Base-by-base conservation (phyloP, 805 yeast genomes). In the Suhomyces emberorum region DNA sequence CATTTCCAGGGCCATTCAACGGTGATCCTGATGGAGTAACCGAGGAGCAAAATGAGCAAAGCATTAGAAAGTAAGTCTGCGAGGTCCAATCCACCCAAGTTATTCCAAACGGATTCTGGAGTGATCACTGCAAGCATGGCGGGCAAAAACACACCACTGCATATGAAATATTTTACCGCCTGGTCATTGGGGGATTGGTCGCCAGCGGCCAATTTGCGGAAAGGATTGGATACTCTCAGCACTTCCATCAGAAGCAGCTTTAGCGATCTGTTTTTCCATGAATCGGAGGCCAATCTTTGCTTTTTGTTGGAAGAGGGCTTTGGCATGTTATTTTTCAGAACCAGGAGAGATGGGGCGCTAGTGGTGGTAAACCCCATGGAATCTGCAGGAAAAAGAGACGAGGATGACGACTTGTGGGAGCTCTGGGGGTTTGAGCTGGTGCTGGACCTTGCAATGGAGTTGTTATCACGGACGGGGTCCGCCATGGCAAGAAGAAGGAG, bases 1-100 rank as follows among this genome's bases (percentile, higher is more conserved):
- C 71, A 66, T n/a, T 46, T 45, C 68, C 70, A 65, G 0, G 72
- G 72, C 72, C 71, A 66, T 30, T 65, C 70, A 11, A 59, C 47
- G 0, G 60, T 33, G 23, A 59, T 59, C 35, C 57, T 55, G 10
- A 66, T 49, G 2, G 55, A 46, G 61, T 65, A 61, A 17, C 65
- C 53, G 1, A 65, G 50, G n/a, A 63, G 26, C 6, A 58, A 16
- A 3, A 67, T 49, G 4, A 61, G 54, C 15, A 65, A 47, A 1
- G 53, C 36, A 40, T 65, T 69, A 16, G 65, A 59, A 12, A 63
- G 36, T 5, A 63, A 34, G 25, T 48, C 44, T 2, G 59, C 60
- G 5, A 57, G 18, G 32, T 54, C 57, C 16, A 46, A 17, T 19
- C 43, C 38, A 7, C 30, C 18, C 6, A 28, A n/a, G 16, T 24